Conservation (phyloP, 768 basidiomycete genomes). For the Podaxis sp. region DNA sequence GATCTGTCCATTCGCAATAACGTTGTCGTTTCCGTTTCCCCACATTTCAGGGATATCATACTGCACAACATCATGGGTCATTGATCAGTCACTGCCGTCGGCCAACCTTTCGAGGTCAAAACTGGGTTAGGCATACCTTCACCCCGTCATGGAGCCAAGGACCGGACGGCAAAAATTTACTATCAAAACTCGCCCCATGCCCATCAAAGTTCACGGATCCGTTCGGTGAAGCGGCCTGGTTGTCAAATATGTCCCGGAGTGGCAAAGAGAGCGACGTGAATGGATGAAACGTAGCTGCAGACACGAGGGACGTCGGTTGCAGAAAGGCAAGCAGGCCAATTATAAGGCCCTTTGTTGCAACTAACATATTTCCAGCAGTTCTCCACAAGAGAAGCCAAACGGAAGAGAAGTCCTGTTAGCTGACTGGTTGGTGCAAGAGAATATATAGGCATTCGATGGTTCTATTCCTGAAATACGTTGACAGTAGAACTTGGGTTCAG, state of each 20-base stretch:
- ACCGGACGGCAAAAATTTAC: conserved; percentile 38
- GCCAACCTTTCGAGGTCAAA: not conserved
- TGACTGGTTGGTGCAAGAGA: not conserved
- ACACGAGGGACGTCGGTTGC: not conserved
- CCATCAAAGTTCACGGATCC: conserved; percentile 41
- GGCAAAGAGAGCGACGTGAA: conserved; percentile 27
- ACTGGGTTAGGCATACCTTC: conserved; percentile 24
- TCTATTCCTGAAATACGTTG: not conserved
- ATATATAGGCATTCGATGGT: not conserved
- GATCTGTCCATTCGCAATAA: conserved; percentile 43
- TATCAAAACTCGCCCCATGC: conserved; percentile 36
- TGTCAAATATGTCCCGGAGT: conserved; percentile 32
- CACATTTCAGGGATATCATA: conserved; percentile 41
- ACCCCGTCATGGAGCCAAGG: conserved; percentile 38
- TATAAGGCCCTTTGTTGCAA: not conserved
- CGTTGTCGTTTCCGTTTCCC: conserved; percentile 42
- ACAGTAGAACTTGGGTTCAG: not conserved
- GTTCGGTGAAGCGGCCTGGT: conserved; percentile 40
- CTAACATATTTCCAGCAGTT: not conserved
- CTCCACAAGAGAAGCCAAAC: not conserved
- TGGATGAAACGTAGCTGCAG: not conserved
- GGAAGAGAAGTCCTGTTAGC: not conserved
- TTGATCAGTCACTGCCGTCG: not conserved
- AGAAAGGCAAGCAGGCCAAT: not conserved
- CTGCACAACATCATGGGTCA: conserved; percentile 19